A percentile compares a stretch with the other conserved stretches of the same genome.
Evolutionary conservation across 768 basidiomycete species (phyloP).

Genomic region (Scleroderma citrinum): DNA sequence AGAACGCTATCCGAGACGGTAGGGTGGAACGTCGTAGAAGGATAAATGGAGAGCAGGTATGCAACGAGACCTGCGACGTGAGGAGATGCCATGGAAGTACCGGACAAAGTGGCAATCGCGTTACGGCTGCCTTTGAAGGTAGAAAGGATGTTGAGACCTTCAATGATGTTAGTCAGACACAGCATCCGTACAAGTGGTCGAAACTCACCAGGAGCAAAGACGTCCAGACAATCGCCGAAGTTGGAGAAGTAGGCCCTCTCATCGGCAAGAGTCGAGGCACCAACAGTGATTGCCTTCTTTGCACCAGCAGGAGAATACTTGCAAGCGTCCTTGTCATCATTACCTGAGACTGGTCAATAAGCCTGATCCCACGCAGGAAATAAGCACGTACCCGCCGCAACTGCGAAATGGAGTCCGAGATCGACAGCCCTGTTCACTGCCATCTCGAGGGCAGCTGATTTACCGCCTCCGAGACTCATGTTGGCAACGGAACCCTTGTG

Average conservation of each 20-base stretch:
- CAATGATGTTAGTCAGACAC: not conserved
- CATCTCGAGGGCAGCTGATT: conserved; percentile 76
- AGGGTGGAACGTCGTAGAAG: conserved; percentile 58
- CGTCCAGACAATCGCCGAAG: conserved; percentile 82
- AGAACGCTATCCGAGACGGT: conserved; percentile 33
- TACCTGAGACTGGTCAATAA: conserved; percentile 38
- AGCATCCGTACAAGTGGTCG: not conserved
- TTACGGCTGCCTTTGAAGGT: conserved; percentile 66
- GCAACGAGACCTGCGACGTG: conserved; percentile 87
- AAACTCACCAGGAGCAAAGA: conserved; percentile 75
- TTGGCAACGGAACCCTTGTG: conserved; percentile 96
- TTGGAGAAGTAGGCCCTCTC: conserved; percentile 92
- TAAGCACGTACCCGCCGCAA: conserved; percentile 76
- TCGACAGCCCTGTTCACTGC: conserved; percentile 84
- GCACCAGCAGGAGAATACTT: conserved; percentile 88
- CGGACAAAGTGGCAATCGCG: conserved; percentile 74
- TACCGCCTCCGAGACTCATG: conserved; percentile 97
- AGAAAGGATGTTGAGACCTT: conserved; percentile 80
- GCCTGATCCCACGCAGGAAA: not conserved
- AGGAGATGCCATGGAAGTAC: conserved; percentile 94
- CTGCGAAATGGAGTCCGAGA: conserved; percentile 88
- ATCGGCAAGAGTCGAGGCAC: conserved; percentile 78
- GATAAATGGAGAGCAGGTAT: conserved; percentile 88
- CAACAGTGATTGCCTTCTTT: conserved; percentile 89
- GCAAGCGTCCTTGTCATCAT: conserved; percentile 88